Percentiles rank a stretch among this genome's conserved stretches.
These are phyloP conservation scores for Rhododendron williamsianum DNA, from an alignment of 148 eudicot genomes.

Conservation along the genomic window DNA sequence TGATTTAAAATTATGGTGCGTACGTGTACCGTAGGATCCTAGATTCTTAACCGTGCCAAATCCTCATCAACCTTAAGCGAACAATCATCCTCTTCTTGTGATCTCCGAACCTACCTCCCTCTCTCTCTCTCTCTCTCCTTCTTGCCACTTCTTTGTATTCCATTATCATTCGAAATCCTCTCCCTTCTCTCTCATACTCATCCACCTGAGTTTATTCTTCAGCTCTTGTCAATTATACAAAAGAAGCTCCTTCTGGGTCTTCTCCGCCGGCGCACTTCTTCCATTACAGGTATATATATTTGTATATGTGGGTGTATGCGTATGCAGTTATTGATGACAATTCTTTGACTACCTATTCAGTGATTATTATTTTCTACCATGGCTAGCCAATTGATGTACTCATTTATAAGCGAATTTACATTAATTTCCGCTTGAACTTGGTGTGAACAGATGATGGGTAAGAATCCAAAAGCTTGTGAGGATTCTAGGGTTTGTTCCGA, in stretches of 20 bases:
- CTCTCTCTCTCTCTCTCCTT: neutral
- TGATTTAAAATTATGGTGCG: too few relatives aligned
- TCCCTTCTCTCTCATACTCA: neutral
- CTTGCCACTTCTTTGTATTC: neutral
- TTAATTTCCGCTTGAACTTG: neutral
- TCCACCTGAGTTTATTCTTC: neutral
- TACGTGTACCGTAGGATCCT: too few relatives aligned
- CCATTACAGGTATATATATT: neutral
- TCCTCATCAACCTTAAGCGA: too few relatives aligned
- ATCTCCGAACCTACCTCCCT: neutral
- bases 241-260: neutral
- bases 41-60: too few relatives aligned
- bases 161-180: neutral
- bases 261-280: neutral
- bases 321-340: neutral
- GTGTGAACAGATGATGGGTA: constrained; percentile 17
- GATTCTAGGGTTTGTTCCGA: constrained; percentile 11
- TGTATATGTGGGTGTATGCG: neutral
- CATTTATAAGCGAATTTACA: neutral
- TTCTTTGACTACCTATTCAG: neutral
- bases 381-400: neutral
- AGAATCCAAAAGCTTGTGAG: neutral
- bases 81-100: neutral
- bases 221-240: neutral
- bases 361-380: neutral